These are phyloP conservation scores for Saccharomycopsis guyanensis DNA, from an alignment of 805 yeast genomes.

Conservation along the genomic window DNA sequence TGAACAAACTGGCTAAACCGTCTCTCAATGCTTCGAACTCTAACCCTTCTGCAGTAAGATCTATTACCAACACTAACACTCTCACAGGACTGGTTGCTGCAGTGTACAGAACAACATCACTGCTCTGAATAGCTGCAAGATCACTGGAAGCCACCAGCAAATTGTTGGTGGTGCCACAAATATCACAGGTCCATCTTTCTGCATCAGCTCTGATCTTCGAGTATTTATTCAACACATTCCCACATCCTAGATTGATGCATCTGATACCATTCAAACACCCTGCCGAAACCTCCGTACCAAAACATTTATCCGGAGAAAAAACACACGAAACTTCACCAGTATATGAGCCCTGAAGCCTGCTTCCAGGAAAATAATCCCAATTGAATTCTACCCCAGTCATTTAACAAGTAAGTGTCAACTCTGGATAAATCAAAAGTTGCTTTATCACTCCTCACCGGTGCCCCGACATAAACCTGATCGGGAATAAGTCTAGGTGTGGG, in stretches of 20 bases:
- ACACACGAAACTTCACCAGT: conserved; percentile 53
- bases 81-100: background rate
- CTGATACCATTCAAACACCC: background rate
- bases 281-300: background rate
- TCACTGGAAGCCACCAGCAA: background rate
- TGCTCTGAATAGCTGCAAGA: background rate
- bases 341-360: conserved; percentile 48
- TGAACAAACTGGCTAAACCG: background rate
- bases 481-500: too few relatives aligned
- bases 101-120: background rate
- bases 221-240: conserved; percentile 8
- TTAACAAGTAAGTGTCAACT: too few relatives aligned
- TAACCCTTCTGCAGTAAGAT: conserved; percentile 50
- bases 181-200: background rate
- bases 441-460: too few relatives aligned
- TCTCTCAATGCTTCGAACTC: conserved; percentile 46
- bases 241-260: conserved; percentile 16
- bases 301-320: conserved; percentile 42
- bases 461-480: too few relatives aligned
- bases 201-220: background rate
- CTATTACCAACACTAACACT: conserved; percentile 43
- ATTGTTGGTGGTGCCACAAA: background rate
- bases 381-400: conserved; percentile 59
- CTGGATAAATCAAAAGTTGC: too few relatives aligned
- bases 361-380: conserved; percentile 61